These are phyloP conservation scores for Arxiozyma heterogenica DNA, from an alignment of 1,139 yeast species.

Conservation along the genomic window DNA sequence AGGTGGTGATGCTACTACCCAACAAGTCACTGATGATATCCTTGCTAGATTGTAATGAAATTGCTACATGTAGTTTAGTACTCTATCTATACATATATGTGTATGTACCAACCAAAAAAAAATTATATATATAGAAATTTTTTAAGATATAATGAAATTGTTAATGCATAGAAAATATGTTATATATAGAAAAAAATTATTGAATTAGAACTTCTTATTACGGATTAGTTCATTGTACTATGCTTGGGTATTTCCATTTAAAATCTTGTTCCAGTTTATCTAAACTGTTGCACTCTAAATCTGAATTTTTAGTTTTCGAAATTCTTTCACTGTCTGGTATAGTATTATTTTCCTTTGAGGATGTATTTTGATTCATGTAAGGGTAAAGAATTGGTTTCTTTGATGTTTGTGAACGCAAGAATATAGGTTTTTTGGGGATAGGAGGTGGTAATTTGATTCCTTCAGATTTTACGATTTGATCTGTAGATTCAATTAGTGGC, in stretches of 20 bases:
- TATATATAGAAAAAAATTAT: background rate
- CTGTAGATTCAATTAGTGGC: slow-evolving; percentile 4
- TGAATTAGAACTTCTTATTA: background rate
- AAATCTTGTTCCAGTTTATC: slow-evolving; percentile 18
- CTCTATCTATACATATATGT: background rate
- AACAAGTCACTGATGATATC: slow-evolving; percentile 78
- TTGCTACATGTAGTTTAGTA: background rate
- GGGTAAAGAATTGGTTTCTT: slow-evolving; percentile 3
- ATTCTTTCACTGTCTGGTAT: background rate
- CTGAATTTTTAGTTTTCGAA: background rate
- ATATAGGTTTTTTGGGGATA: slow-evolving; percentile 14
- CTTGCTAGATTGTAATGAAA: slow-evolving; percentile 20
- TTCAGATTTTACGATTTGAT: background rate
- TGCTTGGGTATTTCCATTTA: slow-evolving; percentile 18
- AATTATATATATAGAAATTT: background rate
- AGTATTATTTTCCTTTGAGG: background rate
- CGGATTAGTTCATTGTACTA: slow-evolving; percentile 2
- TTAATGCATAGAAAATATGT: background rate
- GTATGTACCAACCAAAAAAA: background rate
- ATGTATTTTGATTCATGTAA: background rate
- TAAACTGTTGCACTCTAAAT: slow-evolving; percentile 5
- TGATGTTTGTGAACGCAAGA: slow-evolving; percentile 10
- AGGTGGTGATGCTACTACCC: slow-evolving; percentile 82
- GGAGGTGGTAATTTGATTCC: slow-evolving; percentile 5
- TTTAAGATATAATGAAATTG: background rate